These are phyloP conservation scores for Solanum tarapatanum DNA, from an alignment of 257 asterid species.

Conservation along the genomic window DNA sequence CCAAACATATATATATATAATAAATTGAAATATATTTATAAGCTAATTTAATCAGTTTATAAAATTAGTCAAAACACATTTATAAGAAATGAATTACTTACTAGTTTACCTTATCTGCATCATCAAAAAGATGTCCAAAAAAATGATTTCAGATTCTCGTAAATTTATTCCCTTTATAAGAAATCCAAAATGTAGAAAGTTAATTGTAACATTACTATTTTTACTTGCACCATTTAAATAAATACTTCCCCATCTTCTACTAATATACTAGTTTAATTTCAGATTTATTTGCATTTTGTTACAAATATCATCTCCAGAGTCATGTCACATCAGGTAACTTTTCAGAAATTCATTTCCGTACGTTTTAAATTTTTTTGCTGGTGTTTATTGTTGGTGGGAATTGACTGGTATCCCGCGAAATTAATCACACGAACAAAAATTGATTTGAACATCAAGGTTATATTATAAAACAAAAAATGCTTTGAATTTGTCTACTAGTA, in stretches of 20 bases:
- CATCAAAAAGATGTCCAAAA: neutral
- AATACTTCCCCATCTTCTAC: neutral
- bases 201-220: neutral
- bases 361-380: rapidly evolving
- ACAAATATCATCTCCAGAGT: neutral
- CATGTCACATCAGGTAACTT: neutral
- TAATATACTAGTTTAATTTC: neutral
- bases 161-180: neutral
- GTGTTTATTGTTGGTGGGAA: rapidly evolving
- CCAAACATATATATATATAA: too few species aligned
- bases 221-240: neutral
- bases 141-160: too few species aligned
- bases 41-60: neutral
- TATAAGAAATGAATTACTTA: too few species aligned
- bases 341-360: neutral
- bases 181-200: neutral
- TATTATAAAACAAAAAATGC: too few species aligned
- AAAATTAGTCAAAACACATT: neutral
- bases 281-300: neutral
- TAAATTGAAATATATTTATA: too few species aligned
- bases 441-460: too few species aligned
- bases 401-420: rapidly evolving
- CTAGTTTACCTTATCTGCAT: neutral
- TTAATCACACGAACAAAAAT: too few species aligned
- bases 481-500: too few species aligned